Evolutionary conservation across 2,329 filamentous ascomycete genomes (phyloP).

Genomic region (Neoscytalidium dimidiatum): DNA sequence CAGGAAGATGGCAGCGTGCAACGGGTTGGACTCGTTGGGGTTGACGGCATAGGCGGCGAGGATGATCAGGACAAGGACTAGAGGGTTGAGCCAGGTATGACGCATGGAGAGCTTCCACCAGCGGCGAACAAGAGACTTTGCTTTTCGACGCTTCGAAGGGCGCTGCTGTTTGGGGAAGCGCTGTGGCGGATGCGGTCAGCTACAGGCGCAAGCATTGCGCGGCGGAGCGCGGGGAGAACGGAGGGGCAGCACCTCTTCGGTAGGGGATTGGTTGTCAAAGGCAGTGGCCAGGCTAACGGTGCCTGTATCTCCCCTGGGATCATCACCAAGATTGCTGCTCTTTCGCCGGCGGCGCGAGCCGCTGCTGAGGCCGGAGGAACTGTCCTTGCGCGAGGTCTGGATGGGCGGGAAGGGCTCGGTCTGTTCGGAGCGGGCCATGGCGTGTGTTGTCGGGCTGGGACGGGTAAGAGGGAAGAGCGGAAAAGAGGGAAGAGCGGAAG

Average conservation of each 20-base stretch:
- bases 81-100: conserved; percentile 67
- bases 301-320: conserved; percentile 18
- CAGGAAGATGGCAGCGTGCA: conserved; percentile 83
- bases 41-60: conserved; percentile 71
- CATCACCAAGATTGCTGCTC: conserved; percentile 19
- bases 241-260: conserved; percentile 3
- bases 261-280: conserved; percentile 10
- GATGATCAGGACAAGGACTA: conserved; percentile 66
- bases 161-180: conserved; percentile 29
- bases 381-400: neutral
- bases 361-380: neutral
- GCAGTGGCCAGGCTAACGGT: conserved; percentile 17
- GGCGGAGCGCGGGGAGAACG: neutral
- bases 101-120: conserved; percentile 49
- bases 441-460: neutral
- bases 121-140: conserved; percentile 46
- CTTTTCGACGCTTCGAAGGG: conserved; percentile 49
- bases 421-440: conserved; percentile 15
- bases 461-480: neutral
- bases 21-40: conserved; percentile 74
- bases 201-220: conserved; percentile 11
- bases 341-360: conserved; percentile 15
- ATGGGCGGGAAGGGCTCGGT: conserved; percentile 19
- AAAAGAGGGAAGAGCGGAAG: too few species aligned
- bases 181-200: conserved; percentile 25